Evolutionary conservation across 129 eudicot genomes (phyloP), one percentile per base, ranked within the genome.

Genomic region (Saposhnikovia divaricata): DNA sequence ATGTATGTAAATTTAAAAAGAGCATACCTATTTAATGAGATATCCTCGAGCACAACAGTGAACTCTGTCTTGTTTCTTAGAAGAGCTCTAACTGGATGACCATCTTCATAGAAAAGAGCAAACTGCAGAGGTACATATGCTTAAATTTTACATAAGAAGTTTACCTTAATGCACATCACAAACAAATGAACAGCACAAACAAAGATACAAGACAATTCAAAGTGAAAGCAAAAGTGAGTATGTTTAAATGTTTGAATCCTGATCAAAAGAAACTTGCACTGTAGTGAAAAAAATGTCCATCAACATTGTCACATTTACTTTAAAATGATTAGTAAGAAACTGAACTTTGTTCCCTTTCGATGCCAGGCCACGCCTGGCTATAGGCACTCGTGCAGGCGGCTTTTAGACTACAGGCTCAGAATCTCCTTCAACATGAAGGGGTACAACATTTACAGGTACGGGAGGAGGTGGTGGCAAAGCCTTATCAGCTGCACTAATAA

Each of bases 401-500:
- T 89, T 93, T 78, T 88, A 86, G 48, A 81, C 81, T 2, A 47
- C 88, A 0, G 86, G 87, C 55, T 86, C 91, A 13, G 21, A 39
- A 61, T 79, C 83, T 42, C 78, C 18, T 59, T 83, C 85, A 14
- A 80, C 85, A 85, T 79, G 80, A 18, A 87, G 74, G 11, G 98
- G 98, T 53, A 86, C 88, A 53, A 89, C 85, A 71, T 90, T 84
- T 78, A 78, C 86, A 25, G 93, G 88, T 40, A 89, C 90, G 9
- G 93, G 94, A 14, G 98, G 98, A 7, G 98, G 98, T 2, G 96
- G 98, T 7, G 98, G 98, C 76, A 93, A 82, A 69, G 88, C 88
- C 38, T 88, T 91, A 0, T 85, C 11, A 0, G 37, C 37, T 25
- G 34, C 37, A n/a, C 31, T 12, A 25, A 8, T 25, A 21, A 10